Percentiles rank a stretch among this genome's conserved stretches.
Conservation (phyloP, 2,329 filamentous ascomycete genomes). For the Fusarium bactridioides region DNA sequence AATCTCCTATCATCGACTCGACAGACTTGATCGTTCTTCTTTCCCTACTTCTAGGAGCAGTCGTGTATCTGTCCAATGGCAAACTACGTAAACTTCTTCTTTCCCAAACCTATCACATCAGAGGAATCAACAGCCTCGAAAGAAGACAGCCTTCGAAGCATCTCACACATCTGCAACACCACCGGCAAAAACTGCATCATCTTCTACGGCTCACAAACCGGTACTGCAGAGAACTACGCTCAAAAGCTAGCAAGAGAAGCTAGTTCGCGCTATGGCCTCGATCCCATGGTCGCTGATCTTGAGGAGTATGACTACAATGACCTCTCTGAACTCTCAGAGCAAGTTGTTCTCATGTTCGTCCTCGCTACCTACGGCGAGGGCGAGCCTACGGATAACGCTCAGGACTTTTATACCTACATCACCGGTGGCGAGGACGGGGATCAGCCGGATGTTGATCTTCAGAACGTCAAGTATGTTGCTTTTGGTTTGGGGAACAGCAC, state of each 20-base stretch:
- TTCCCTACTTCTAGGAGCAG: neutral
- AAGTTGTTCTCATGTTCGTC: neutral
- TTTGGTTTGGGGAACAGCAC: neutral
- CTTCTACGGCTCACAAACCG: neutral
- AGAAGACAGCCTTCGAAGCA: neutral
- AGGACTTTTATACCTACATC: neutral
- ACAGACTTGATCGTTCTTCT: neutral
- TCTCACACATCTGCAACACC: neutral
- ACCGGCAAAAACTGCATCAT: neutral
- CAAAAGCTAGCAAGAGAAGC: neutral
- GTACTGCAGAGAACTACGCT: neutral
- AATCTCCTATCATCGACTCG: neutral
- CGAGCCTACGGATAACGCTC: neutral
- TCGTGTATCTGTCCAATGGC: rapidly evolving
- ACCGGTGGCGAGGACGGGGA: neutral
- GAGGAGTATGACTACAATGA: neutral
- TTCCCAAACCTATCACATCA: rapidly evolving
- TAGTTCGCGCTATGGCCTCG: neutral
- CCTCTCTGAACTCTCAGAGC: neutral
- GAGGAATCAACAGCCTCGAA: neutral
- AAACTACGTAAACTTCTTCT: neutral
- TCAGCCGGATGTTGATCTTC: neutral
- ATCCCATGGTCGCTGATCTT: neutral
- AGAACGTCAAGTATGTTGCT: neutral
- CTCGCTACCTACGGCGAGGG: neutral